Evolutionary conservation across 305 asterid species (phyloP), one percentile per base, ranked within the genome.

Genomic region (Solanum hybrid): DNA sequence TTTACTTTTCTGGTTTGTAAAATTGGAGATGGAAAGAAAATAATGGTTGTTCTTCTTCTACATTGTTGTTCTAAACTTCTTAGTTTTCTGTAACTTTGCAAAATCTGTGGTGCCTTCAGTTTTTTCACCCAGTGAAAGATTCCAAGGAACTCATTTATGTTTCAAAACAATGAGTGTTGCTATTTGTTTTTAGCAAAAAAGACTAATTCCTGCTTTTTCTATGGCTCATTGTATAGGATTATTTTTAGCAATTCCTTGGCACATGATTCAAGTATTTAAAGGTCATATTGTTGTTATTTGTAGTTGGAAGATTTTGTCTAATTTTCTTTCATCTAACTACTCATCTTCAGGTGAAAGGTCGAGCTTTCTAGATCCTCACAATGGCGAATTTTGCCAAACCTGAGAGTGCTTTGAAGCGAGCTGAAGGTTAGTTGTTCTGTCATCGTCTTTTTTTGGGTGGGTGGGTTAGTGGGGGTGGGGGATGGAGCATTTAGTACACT

Each of bases 351-450:
- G 91, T 89, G 88, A 68, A 89, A 73, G 78, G 79, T 72, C 7
- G 17, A 68, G 27, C n/a, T 24, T 27, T 24, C 33, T 76, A 61
- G 51, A 24, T 87, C 65, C 61, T 70, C 80, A 65, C 80, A 29
- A 92, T 92, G 94, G 89, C 92, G 5, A 90, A 85, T 72, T 92
- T 91, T 78, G 91, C 91, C 17, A 90, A 92, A 89, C 94, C 92
- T 14, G 93, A 92, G 90, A 92, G 90, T 91, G 93, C 94, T 77
- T 79, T 92, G 41, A 92, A 92, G 90, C 90, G 94, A 84, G 93
- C 93, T 29, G 94, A 92, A 92, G 94, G 93, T 92, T 86, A 89
- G 87, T 65, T 41, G 38, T 39, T 75, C 51, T 9, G 51, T 79
- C 68, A 20, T 20, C 29, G 24, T 77, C 36, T 32, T 32, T 65